These are phyloP conservation scores for Asterophora parasitica DNA, from an alignment of 768 basidiomycete species.

Conservation along the genomic window DNA sequence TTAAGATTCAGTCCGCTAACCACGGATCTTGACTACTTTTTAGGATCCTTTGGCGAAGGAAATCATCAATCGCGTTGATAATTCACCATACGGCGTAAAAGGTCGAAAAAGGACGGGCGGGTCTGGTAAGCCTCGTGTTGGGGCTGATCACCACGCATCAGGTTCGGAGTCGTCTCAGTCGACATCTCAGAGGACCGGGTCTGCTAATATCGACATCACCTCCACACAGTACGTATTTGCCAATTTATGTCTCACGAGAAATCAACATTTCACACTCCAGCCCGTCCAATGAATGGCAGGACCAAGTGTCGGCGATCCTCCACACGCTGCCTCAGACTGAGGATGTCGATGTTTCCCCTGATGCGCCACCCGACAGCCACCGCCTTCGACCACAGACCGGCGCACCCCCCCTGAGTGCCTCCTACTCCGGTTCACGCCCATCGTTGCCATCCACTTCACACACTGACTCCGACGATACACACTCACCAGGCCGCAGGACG, in stretches of 20 bases:
- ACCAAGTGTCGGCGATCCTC: constrained; percentile 48
- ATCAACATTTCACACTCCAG: constrained; percentile 35
- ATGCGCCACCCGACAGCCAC: neutral
- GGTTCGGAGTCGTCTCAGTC: constrained; percentile 21
- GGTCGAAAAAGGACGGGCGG: constrained; percentile 51
- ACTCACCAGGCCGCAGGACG: constrained; percentile 39
- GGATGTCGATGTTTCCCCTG: neutral
- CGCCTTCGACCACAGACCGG: constrained; percentile 9
- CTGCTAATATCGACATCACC: constrained; percentile 36
- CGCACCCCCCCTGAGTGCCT: constrained; percentile 5
- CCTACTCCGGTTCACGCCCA: constrained; percentile 6
- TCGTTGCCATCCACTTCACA: constrained; percentile 12
- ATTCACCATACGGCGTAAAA: constrained; percentile 71
- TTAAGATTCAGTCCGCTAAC: constrained; percentile 1
- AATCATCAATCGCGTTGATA: constrained; percentile 78
- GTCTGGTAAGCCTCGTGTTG: constrained; percentile 16
- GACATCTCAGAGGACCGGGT: constrained; percentile 21
- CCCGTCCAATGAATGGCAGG: constrained; percentile 84
- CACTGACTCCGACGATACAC: constrained; percentile 19
- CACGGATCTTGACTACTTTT: constrained; percentile 13
- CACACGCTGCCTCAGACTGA: constrained; percentile 20
- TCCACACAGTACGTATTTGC: constrained; percentile 53
- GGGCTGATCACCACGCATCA: constrained; percentile 17
- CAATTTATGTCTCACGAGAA: too few species aligned
- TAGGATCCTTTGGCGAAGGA: constrained; percentile 78